phyloP scores from a whole-genome alignment of 192 early-diverging fungal genomes.

The Linnemannia exigua region DNA sequence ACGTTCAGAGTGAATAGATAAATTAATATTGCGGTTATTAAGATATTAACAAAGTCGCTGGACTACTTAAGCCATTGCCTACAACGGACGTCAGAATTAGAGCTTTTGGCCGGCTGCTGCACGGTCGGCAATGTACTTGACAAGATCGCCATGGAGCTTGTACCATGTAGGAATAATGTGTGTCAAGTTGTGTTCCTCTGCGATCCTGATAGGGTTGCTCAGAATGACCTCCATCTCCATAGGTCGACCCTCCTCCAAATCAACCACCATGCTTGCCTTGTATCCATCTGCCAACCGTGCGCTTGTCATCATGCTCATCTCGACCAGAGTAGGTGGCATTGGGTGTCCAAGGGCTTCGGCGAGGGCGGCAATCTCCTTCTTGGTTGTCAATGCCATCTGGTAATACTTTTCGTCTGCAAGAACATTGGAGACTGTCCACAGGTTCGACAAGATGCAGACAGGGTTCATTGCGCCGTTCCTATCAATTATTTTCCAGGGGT shows the following conservation, averaged over 20 bases:
- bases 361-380: conserved; percentile 68
- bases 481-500: background rate
- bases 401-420: conserved; percentile 62
- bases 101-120: conserved; percentile 1
- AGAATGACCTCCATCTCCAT: conserved; percentile 60
- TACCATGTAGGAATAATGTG: conserved; percentile 56
- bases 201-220: conserved; percentile 47
- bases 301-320: conserved; percentile 57
- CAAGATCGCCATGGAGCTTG: conserved; percentile 36
- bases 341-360: conserved; percentile 63
- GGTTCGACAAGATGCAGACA: conserved; percentile 71
- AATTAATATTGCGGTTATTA: background rate
- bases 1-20: too few species aligned
- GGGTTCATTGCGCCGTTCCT: conserved; percentile 81
- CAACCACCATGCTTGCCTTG: conserved; percentile 62
- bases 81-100: background rate
- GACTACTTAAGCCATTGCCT: too few species aligned
- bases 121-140: conserved; percentile 30
- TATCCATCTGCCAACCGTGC: conserved; percentile 50
- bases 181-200: conserved; percentile 42
- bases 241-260: conserved; percentile 59
- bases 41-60: background rate
- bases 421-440: conserved; percentile 67
- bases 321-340: conserved; percentile 50
- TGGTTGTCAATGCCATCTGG: conserved; percentile 58